Evolutionary conservation across 2,329 filamentous ascomycete species (phyloP), one percentile per base, ranked within the genome.

Genomic region (Penicillium psychrosexuale): DNA sequence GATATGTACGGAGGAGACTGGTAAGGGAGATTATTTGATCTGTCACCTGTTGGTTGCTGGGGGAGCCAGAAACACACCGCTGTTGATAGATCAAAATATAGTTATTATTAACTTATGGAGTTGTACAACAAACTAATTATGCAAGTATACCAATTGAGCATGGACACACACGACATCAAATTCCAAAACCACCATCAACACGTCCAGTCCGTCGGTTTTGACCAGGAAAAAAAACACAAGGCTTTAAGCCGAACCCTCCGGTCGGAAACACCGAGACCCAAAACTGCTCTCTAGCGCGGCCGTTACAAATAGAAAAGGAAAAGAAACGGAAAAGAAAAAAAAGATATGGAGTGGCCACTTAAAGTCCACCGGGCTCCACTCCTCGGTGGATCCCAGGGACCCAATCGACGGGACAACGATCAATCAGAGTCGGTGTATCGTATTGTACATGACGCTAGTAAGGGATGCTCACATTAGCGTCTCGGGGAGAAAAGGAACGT

Each of bases 201-300:
- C 8, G 22, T 24, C 5, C 22, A 24, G 22, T 24, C 22, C 4
- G 22, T 24, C 22, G 22, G 22, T 8, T 22, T 37, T 28, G 5
- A 40, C 36, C 36, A 5, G 3, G 3, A 4, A 24, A 27, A 11
- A 6, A 7, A 7, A n/a, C 7, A 33, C 30, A 22, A 19, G n/a
- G 34, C 46, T 50, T 50, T 19, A 13, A 53, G 28, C 62, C 60
- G 62, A 61, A 54, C 42, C 39, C 46, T 59, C 59, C 63, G 47
- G 36, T 30, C 36, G 55, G 49, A 44, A 63, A 62, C 61, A 62
- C 59, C 59, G 61, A 58, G 47, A 58, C 53, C 60, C 53, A 61
- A 60, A 63, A 51, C 58, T 59, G 53, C 57, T 61, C 56, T 59
- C 61, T 64, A 64, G 61, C 61, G 62, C 55, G 52, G 50, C 63